These are phyloP conservation scores for Cryptococcus sp. DNA, from an alignment of 1,284 basidiomycete species.

Conservation along the genomic window DNA sequence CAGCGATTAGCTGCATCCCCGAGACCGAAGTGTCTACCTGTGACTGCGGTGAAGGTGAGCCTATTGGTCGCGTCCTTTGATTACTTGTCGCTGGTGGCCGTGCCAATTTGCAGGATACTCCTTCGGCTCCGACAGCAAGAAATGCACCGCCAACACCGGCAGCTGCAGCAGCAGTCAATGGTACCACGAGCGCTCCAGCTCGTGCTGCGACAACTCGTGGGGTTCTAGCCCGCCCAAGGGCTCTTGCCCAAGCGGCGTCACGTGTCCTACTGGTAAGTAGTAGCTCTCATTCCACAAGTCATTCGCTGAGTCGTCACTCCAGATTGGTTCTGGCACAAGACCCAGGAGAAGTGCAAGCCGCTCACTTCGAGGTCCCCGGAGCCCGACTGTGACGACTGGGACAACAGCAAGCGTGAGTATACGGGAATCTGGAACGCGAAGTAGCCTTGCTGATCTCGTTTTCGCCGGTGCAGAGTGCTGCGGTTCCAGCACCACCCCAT, in stretches of 20 bases:
- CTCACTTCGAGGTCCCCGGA: constrained; percentile 32
- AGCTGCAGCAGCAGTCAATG: constrained; percentile 28
- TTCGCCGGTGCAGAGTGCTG: constrained; percentile 28
- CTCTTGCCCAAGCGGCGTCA: constrained; percentile 34
- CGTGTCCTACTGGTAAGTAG: constrained; percentile 38
- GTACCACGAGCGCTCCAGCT: constrained; percentile 35
- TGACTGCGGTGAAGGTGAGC: constrained; percentile 44
- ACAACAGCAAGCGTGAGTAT: constrained; percentile 33
- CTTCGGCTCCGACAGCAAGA: constrained; percentile 33
- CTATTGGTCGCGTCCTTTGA: not conserved
- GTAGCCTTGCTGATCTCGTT: not conserved
- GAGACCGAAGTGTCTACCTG: constrained; percentile 29
- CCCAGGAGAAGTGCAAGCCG: constrained; percentile 35
- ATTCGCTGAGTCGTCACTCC: not conserved
- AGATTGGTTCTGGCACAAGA: constrained; percentile 50
- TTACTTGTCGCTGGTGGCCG: not conserved
- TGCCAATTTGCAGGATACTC: constrained; percentile 26
- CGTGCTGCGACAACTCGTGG: constrained; percentile 38
- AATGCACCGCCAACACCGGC: constrained; percentile 29
- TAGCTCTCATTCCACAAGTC: not conserved
- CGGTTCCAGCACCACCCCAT: constrained; percentile 21
- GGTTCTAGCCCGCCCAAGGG: constrained; percentile 25
- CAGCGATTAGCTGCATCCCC: constrained; percentile 30
- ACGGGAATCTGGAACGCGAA: not conserved
- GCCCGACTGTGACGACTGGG: constrained; percentile 45